Percentiles rank a stretch among this genome's conserved stretches.
Evolutionary conservation across 2,329 filamentous ascomycete species (phyloP).

Genomic region (Dactylonectria estremocensis): DNA sequence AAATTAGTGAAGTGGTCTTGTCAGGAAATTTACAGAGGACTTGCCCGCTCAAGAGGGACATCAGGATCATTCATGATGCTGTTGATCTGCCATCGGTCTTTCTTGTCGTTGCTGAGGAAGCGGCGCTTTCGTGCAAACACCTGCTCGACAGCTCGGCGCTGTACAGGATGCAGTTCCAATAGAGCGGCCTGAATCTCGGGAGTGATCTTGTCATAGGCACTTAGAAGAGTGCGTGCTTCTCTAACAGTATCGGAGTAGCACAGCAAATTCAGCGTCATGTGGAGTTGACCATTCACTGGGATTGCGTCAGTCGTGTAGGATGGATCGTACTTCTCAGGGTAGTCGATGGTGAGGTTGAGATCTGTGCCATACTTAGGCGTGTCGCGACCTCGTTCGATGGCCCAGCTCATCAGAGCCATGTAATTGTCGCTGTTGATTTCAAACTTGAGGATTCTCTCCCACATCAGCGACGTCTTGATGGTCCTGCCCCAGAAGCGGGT

Average conservation of each 20-base stretch:
- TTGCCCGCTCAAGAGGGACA: constrained; percentile 23
- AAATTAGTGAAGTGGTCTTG: not conserved
- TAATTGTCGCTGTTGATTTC: constrained; percentile 32
- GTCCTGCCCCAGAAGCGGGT: constrained; percentile 30
- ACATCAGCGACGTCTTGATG: constrained; percentile 27
- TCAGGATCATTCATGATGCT: constrained; percentile 32
- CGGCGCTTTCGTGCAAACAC: constrained; percentile 27
- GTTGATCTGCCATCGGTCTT: constrained; percentile 31
- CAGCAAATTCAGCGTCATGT: constrained; percentile 27
- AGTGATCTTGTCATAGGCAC: constrained; percentile 28
- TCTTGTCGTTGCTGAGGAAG: constrained; percentile 25
- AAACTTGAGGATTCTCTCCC: constrained; percentile 30
- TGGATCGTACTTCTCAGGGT: constrained; percentile 29
- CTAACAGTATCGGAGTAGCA: constrained; percentile 24
- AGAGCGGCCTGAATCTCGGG: constrained; percentile 23
- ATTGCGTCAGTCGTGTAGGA: constrained; percentile 22
- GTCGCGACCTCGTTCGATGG: constrained; percentile 30
- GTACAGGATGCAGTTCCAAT: constrained; percentile 27
- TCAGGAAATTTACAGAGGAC: not conserved
- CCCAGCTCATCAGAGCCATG: constrained; percentile 31
- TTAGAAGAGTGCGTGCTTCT: constrained; percentile 26
- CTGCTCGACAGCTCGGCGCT: constrained; percentile 24
- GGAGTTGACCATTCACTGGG: constrained; percentile 20
- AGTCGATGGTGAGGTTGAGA: constrained; percentile 31
- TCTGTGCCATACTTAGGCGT: constrained; percentile 31